phyloP scores from a whole-genome alignment of 805 yeast species.

The Candida taoyuanica region DNA sequence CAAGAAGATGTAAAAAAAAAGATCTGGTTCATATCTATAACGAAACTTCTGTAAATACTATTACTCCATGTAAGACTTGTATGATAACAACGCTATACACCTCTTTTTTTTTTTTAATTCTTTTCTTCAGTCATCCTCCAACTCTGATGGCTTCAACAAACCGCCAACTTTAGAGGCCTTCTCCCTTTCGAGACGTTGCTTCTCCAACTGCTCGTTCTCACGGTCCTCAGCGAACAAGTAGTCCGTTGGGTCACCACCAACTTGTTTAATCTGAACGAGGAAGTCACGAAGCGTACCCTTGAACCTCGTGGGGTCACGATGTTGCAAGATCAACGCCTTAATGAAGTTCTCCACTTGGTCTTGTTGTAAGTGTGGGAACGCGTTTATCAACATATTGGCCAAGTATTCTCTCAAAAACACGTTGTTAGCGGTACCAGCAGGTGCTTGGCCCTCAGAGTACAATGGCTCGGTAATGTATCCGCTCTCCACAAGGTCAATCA shows the following conservation, averaged over 20 bases:
- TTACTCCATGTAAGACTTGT: no score
- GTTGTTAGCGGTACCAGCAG: conserved; percentile 79
- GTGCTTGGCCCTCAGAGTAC: conserved; percentile 75
- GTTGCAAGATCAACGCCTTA: conserved; percentile 66
- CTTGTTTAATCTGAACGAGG: conserved; percentile 91
- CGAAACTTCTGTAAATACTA: no score
- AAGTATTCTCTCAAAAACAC: conserved; percentile 75
- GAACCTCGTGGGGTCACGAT: conserved; percentile 71
- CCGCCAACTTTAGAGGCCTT: conserved; percentile 89
- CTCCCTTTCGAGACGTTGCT: conserved; percentile 65
- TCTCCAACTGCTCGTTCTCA: conserved; percentile 70
- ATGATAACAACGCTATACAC: no score
- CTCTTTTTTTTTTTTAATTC: no score
- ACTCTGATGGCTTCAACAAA: conserved; percentile 86
- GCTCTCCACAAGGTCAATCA: conserved; percentile 78
- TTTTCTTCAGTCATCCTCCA: conserved; percentile 82
- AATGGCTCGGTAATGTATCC: conserved; percentile 72
- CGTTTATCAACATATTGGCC: conserved; percentile 74
- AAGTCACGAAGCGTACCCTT: conserved; percentile 88
- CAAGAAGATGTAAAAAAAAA: conserved; percentile 31
- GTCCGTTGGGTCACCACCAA: conserved; percentile 94
- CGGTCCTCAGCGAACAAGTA: conserved; percentile 92
- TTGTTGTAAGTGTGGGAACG: conserved; percentile 87
- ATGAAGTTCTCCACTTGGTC: conserved; percentile 82
- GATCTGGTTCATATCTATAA: conserved; percentile 10